These are phyloP conservation scores for Ceratonia siliqua DNA, from an alignment of 306 rosid genomes.

Conservation along the genomic window DNA sequence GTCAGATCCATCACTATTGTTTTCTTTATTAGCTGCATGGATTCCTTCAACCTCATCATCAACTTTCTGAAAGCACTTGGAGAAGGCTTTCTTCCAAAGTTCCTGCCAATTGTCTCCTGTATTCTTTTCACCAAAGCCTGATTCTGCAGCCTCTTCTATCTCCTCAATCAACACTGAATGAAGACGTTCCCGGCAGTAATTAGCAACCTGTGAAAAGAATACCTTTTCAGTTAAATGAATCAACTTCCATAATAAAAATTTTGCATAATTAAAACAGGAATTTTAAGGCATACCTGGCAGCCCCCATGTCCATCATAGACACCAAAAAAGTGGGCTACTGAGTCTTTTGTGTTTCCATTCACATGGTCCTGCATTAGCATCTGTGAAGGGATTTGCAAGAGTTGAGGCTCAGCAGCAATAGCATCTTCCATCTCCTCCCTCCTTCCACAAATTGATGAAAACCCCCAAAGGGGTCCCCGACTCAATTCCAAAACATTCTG, in stretches of 20 bases:
- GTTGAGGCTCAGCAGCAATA: conserved; percentile 54
- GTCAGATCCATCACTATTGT: conserved; percentile 36
- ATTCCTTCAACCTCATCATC: conserved; percentile 70
- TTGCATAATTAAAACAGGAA: conserved; percentile 2
- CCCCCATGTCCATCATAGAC: conserved; percentile 94
- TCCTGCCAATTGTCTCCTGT: conserved; percentile 47
- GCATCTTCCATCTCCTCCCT: conserved; percentile 90
- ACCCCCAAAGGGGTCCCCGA: conserved; percentile 64
- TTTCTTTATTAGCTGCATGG: conserved; percentile 24
- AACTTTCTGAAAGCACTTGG: conserved; percentile 63
- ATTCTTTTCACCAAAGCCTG: conserved; percentile 30
- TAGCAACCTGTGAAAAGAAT: conserved; percentile 63
- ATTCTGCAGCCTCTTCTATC: conserved; percentile 50
- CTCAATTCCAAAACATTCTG: conserved; percentile 39
- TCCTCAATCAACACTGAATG: conserved; percentile 71
- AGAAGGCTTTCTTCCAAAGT: conserved; percentile 61
- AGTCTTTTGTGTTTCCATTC: conserved; percentile 27
- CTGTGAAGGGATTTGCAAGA: conserved; percentile 52
- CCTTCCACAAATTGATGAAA: conserved; percentile 61
- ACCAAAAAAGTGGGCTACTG: conserved; percentile 65
- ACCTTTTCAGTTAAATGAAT: conserved; percentile 15
- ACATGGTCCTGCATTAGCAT: conserved; percentile 48
- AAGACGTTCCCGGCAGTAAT: conserved; percentile 67
- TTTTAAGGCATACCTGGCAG: conserved; percentile 54
- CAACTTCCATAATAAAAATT: conserved; percentile 11